A percentile compares a stretch with the other conserved stretches of the same genome.
phyloP scores from a whole-genome alignment of 352 stramenopile genomes.

The Aphanomyces astaci region DNA sequence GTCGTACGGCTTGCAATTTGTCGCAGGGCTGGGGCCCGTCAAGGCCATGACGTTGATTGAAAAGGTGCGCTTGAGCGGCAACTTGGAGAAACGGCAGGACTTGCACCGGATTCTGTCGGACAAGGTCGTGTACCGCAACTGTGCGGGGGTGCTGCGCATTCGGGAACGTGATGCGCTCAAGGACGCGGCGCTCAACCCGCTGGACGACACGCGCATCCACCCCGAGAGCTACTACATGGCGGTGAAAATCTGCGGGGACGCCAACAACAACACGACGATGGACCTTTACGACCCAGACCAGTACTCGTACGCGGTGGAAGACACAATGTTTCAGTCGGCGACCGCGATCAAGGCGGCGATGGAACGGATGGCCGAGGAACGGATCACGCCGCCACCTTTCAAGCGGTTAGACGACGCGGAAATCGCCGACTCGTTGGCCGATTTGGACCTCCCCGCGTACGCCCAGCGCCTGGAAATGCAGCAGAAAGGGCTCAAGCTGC shows the following conservation, averaged over 20 bases:
- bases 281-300: slow-evolving; percentile 88
- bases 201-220: slow-evolving; percentile 84
- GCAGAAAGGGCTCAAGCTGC: slow-evolving; percentile 82
- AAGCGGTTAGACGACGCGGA: slow-evolving; percentile 56
- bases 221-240: slow-evolving; percentile 89
- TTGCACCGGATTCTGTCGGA: slow-evolving; percentile 74
- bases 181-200: slow-evolving; percentile 72
- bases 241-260: slow-evolving; percentile 85
- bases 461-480: slow-evolving; percentile 78
- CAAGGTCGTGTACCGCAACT: slow-evolving; percentile 85
- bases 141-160: slow-evolving; percentile 80
- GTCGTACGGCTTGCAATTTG: slow-evolving; percentile 83
- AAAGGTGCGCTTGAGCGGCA: slow-evolving; percentile 76
- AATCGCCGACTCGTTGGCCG: slow-evolving; percentile 79
- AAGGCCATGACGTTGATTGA: slow-evolving; percentile 76
- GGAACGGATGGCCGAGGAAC: too few species aligned
- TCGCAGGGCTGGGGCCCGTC: slow-evolving; percentile 72
- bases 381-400: slow-evolving; percentile 36
- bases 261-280: slow-evolving; percentile 87
- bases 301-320: slow-evolving; percentile 85
- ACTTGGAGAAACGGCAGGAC: slow-evolving; percentile 79
- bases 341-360: slow-evolving; percentile 70
- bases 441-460: slow-evolving; percentile 82
- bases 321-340: slow-evolving; percentile 86
- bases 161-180: slow-evolving; percentile 77